phyloP scores from a whole-genome alignment of 805 yeast genomes.

The Candida coquimbonensis region DNA sequence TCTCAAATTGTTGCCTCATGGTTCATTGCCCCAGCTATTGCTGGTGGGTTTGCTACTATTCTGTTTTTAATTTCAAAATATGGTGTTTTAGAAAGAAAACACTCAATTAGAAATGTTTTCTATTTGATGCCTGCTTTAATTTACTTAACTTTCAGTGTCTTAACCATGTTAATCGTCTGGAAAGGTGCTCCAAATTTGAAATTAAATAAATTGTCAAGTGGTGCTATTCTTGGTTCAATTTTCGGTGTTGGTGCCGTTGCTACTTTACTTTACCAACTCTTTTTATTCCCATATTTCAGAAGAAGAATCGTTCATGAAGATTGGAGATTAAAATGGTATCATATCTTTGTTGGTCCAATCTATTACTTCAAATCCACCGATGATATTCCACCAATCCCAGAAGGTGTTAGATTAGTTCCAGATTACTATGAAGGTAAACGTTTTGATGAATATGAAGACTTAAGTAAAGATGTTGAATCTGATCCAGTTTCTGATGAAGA shows the following conservation, averaged over 20 bases:
- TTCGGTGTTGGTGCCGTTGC: conserved; percentile 63
- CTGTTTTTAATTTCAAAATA: conserved; percentile 55
- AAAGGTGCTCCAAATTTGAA: conserved; percentile 70
- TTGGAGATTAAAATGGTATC: conserved; percentile 58
- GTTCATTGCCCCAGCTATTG: conserved; percentile 70
- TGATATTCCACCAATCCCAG: conserved; percentile 61
- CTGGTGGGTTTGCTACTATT: conserved; percentile 56
- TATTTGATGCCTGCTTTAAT: conserved; percentile 54
- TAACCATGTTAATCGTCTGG: conserved; percentile 75
- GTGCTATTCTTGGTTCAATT: conserved; percentile 50
- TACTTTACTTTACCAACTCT: conserved; percentile 39
- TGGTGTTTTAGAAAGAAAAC: conserved; percentile 52
- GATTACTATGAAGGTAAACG: conserved; percentile 66
- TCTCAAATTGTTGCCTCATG: conserved; percentile 71
- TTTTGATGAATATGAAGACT: conserved; percentile 13
- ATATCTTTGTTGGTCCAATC: conserved; percentile 49
- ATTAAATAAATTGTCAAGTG: conserved; percentile 44
- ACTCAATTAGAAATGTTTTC: conserved; percentile 49
- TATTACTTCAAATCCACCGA: conserved; percentile 48
- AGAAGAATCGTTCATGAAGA: conserved; percentile 56
- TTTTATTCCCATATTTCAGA: conserved; percentile 54
- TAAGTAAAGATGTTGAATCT: conserved; percentile 2
- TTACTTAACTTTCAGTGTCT: conserved; percentile 49
- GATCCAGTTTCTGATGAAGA: conserved; percentile 18
- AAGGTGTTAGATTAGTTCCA: conserved; percentile 44